Conservation (phyloP, 805 yeast genomes). For the Yarrowia hollandica region DNA sequence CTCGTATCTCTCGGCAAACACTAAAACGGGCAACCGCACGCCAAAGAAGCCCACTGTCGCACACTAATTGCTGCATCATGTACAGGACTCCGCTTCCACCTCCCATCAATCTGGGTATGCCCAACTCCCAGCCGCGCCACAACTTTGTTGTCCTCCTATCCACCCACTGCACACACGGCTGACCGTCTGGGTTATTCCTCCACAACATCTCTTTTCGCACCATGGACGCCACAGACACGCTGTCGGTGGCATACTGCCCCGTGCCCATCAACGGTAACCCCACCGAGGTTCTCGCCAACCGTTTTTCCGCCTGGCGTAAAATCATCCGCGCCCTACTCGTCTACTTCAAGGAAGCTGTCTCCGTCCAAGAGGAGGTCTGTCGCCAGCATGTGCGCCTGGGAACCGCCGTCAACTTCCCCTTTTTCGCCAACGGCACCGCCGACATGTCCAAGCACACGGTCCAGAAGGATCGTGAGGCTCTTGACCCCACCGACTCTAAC, state of each 20-base stretch:
- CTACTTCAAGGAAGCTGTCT: conserved; percentile 75
- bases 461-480: conserved; percentile 19
- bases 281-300: conserved; percentile 77
- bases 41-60: too few species aligned
- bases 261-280: conserved; percentile 47
- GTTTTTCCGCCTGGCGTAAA: conserved; percentile 85
- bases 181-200: background rate
- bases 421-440: conserved; percentile 43
- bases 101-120: too few species aligned
- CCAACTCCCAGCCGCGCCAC: background rate
- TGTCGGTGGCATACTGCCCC: conserved; percentile 20
- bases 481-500: conserved; percentile 18
- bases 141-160: background rate
- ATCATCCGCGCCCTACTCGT: conserved; percentile 71
- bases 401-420: conserved; percentile 66
- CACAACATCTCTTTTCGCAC: background rate
- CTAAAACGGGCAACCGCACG: too few species aligned
- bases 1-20: too few species aligned
- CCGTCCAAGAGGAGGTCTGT: conserved; percentile 84
- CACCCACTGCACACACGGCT: conserved; percentile 2
- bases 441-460: conserved; percentile 32
- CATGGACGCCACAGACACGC: conserved; percentile 1
- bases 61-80: too few species aligned
- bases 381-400: conserved; percentile 79
- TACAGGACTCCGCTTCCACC: too few species aligned